phyloP scores from a whole-genome alignment of 2,329 filamentous ascomycete species.

The Cryphonectria naterciae region DNA sequence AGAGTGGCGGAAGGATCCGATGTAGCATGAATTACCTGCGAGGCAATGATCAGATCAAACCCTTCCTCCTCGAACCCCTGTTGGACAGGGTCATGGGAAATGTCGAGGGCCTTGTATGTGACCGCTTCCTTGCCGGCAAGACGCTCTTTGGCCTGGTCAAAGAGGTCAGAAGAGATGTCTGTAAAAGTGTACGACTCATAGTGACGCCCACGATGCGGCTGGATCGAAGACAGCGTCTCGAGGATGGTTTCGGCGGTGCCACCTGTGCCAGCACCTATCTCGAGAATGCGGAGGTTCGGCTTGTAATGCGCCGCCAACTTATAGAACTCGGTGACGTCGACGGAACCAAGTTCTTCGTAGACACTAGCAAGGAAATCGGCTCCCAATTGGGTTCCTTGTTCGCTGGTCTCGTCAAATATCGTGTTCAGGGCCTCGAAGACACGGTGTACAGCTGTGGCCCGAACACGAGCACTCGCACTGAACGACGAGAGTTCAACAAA shows the following conservation, averaged over 20 bases:
- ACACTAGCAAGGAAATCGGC: not conserved
- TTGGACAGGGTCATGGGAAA: constrained; percentile 35
- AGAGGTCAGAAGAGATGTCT: not conserved
- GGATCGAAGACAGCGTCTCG: not conserved
- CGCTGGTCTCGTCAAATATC: not conserved
- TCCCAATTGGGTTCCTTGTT: not conserved
- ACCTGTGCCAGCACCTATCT: constrained; percentile 49
- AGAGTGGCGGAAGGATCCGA: constrained; percentile 32
- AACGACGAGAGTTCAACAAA: not conserved
- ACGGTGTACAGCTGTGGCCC: not conserved
- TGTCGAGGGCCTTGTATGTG: constrained; percentile 37
- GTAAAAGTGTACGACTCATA: constrained; percentile 11
- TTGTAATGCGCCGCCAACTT: not conserved
- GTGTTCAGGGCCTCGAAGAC: not conserved
- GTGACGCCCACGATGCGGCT: constrained; percentile 12
- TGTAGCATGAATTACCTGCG: constrained; percentile 39
- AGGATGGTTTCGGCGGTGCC: constrained; percentile 44
- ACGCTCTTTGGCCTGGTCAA: constrained; percentile 34
- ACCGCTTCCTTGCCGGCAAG: constrained; percentile 33
- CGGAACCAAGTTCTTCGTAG: not conserved
- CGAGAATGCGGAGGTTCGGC: constrained; percentile 38
- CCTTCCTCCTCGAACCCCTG: constrained; percentile 37
- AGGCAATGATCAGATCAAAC: constrained; percentile 38
- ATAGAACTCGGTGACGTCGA: not conserved
- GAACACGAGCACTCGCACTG: not conserved